Evolutionary conservation across 345 rosid species (phyloP).

Genomic region (Draba incana): DNA sequence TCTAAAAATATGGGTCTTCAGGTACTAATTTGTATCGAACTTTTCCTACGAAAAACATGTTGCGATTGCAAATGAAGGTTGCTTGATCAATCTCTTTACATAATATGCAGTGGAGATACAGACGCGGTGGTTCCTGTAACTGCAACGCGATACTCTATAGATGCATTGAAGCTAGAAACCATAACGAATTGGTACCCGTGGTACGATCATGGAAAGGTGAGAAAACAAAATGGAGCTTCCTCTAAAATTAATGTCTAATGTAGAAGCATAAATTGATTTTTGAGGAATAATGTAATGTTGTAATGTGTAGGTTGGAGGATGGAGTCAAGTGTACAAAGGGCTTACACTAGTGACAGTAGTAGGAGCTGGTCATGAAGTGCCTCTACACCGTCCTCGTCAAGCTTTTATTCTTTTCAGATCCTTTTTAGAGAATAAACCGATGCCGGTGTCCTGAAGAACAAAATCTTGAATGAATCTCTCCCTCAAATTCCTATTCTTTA

Average conservation of each 20-base stretch:
- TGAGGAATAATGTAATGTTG: neutral
- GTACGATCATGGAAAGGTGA: slow-evolving; percentile 58
- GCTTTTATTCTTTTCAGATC: slow-evolving; percentile 87
- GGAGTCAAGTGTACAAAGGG: slow-evolving; percentile 94
- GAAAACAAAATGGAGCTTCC: neutral
- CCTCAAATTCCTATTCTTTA: slow-evolving; percentile 33
- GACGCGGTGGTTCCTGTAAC: slow-evolving; percentile 92
- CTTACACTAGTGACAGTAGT: slow-evolving; percentile 77
- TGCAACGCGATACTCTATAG: slow-evolving; percentile 86
- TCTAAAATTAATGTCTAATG: slow-evolving; percentile 24
- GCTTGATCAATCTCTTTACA: slow-evolving; percentile 27
- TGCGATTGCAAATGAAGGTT: slow-evolving; percentile 5
- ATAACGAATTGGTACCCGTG: slow-evolving; percentile 83
- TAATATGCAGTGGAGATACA: slow-evolving; percentile 82
- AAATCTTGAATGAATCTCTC: slow-evolving; percentile 10
- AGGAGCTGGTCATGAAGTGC: slow-evolving; percentile 98
- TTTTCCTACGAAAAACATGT: neutral
- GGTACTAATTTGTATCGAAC: slow-evolving; percentile 46
- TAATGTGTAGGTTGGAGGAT: slow-evolving; percentile 75
- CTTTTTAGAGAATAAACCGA: slow-evolving; percentile 69
- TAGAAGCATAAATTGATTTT: slow-evolving; percentile 3
- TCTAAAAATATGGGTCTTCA: slow-evolving; percentile 82
- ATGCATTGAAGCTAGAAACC: slow-evolving; percentile 82
- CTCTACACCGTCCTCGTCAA: slow-evolving; percentile 81
- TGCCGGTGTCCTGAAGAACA: slow-evolving; percentile 52